Percentiles rank a stretch among this genome's conserved stretches.
Conservation (phyloP, 164 flowering plant genomes). For the Echeveria elegans region DNA sequence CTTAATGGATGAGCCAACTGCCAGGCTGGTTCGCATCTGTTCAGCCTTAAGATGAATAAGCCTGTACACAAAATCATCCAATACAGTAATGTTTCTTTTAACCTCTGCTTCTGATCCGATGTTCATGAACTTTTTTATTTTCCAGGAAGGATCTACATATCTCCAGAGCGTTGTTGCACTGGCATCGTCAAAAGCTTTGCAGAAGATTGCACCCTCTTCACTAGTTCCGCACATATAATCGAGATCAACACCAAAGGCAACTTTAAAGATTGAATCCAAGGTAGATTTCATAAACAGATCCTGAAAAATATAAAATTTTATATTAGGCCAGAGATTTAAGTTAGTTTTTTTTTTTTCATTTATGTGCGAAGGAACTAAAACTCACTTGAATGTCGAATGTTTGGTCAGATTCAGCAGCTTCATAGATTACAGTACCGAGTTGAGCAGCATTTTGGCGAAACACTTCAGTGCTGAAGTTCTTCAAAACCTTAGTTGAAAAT, state of each 20-base stretch:
- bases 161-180: constrained; percentile 35
- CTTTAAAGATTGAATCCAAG: constrained; percentile 65
- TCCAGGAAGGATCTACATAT: constrained; percentile 60
- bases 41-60: constrained; percentile 39
- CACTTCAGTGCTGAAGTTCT: constrained; percentile 17
- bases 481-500: constrained; percentile 34
- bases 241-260: constrained; percentile 52
- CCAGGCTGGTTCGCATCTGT: constrained; percentile 14
- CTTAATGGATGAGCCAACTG: too few species aligned
- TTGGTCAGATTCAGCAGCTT: constrained; percentile 24
- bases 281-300: constrained; percentile 64
- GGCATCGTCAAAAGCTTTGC: constrained; percentile 50
- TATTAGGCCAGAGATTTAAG: not conserved
- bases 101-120: constrained; percentile 46
- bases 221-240: constrained; percentile 50
- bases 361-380: not conserved
- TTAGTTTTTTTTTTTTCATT: not conserved
- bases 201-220: constrained; percentile 36
- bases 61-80: constrained; percentile 39
- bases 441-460: not conserved
- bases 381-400: constrained; percentile 42
- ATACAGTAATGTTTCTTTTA: constrained; percentile 30
- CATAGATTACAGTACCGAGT: not conserved
- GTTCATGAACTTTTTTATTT: constrained; percentile 43
- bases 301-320: constrained; percentile 18